A percentile compares a stretch with the other conserved stretches of the same genome.
Evolutionary conservation across 2,329 filamentous ascomycete genomes (phyloP).

Genomic region (Acrodontium crateriforme): DNA sequence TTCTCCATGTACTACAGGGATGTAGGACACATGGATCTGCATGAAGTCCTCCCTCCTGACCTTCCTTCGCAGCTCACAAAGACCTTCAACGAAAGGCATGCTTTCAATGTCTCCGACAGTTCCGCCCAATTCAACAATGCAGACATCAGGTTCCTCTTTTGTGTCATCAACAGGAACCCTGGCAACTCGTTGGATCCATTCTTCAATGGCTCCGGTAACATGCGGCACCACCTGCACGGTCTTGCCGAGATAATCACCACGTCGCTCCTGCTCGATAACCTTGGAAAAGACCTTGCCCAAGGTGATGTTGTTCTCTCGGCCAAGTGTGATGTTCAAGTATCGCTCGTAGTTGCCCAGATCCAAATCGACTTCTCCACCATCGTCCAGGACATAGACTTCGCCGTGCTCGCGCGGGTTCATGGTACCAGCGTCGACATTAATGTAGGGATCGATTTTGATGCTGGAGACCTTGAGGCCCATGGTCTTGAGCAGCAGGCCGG

Average conservation of each 20-base stretch:
- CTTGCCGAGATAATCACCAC: slow-evolving; percentile 73
- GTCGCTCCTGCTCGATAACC: slow-evolving; percentile 63
- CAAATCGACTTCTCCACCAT: slow-evolving; percentile 65
- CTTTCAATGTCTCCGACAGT: slow-evolving; percentile 74
- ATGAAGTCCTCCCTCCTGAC: slow-evolving; percentile 69
- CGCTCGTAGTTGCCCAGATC: slow-evolving; percentile 66
- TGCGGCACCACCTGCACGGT: slow-evolving; percentile 88
- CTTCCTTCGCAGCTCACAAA: slow-evolving; percentile 62
- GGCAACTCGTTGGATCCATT: slow-evolving; percentile 81
- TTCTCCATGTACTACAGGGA: slow-evolving; percentile 63
- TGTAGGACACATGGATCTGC: slow-evolving; percentile 78
- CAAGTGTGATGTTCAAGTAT: slow-evolving; percentile 71
- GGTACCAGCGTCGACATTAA: slow-evolving; percentile 63
- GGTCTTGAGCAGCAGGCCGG: slow-evolving; percentile 66
- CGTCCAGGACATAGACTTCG: slow-evolving; percentile 77
- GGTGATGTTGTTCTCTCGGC: slow-evolving; percentile 86
- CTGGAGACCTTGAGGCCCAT: slow-evolving; percentile 59
- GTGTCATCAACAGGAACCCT: slow-evolving; percentile 77
- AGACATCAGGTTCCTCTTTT: slow-evolving; percentile 72
- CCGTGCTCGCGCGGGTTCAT: slow-evolving; percentile 66
- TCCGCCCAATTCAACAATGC: slow-evolving; percentile 63
- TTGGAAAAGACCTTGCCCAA: slow-evolving; percentile 91
- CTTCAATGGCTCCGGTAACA: slow-evolving; percentile 79
- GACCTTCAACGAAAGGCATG: slow-evolving; percentile 74
- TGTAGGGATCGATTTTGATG: slow-evolving; percentile 60